Evolutionary conservation across 2,329 filamentous ascomycete genomes (phyloP), one percentile per base, ranked within the genome.

Genomic region (Polytolypa hystricis): DNA sequence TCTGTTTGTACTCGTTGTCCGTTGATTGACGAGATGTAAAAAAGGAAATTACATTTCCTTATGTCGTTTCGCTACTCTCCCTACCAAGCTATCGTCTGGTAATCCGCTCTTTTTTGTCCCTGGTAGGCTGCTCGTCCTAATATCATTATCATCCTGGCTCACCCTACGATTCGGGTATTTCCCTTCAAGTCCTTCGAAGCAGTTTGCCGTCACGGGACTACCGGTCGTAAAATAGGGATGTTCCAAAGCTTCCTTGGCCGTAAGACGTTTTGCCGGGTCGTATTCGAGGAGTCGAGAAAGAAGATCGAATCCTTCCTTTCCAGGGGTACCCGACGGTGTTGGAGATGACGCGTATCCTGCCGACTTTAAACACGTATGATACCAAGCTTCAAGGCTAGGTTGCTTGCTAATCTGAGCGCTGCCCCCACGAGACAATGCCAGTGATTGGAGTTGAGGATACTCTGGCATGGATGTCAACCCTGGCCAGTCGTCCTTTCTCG

Each of bases 101-200:
- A 94, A 54, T 0, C 83, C 89, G 45, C 81, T 89, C 41, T 87
- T 70, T 65, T 96, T 96, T 0, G 87, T 94, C 0, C 89, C 91
- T 0, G 89, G 85, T 23, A 95, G 60, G 57, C 85, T 93, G 29
- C 80, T 79, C 0, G 84, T 87, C n/a, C 84, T 71, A 39, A 96
- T 95, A 58, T 96, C 91, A 50, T 94, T 93, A 55, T 95, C 86
- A 52, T 98, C 91, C 50, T 93, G 81, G 49, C 82, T 94, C 27
- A 98, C 87, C 33, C 89, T 75, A 5, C 91, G 73, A 52, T 86
- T 79, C 0, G 91, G 91, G 57, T 98, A 98, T 52, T 91, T 84
- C 44, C 77, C 77, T 60, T 85, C 84, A 35, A 86, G 71, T 0
- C 87, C 86, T 52, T 94, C 85, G 48, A 98, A 98, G 54, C 86